phyloP scores from a whole-genome alignment of 164 flowering plant genomes.

The Dillenia suffruticosa region DNA sequence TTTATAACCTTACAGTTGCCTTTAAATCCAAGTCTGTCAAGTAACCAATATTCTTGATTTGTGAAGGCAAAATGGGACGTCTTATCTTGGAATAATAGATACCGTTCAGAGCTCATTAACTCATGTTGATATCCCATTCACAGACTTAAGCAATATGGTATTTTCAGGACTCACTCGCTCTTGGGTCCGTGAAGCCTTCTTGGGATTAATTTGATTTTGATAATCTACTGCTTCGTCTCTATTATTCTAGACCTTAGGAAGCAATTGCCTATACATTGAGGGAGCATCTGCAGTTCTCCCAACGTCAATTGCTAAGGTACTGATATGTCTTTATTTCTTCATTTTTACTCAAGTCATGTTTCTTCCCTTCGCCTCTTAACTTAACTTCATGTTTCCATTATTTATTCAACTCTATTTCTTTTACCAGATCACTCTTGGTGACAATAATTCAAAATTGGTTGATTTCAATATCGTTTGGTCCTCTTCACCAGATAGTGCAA shows the following conservation, averaged over 20 bases:
- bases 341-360: background rate
- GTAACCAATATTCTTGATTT: slow-evolving; percentile 6
- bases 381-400: too few relatives aligned
- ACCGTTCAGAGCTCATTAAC: slow-evolving; percentile 36
- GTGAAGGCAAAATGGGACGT: slow-evolving; percentile 85
- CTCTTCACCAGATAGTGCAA: slow-evolving; percentile 56
- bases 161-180: background rate
- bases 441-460: slow-evolving; percentile 30
- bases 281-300: slow-evolving; percentile 77
- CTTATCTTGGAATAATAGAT: slow-evolving; percentile 74
- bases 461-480: slow-evolving; percentile 75
- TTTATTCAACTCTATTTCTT: background rate
- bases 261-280: slow-evolving; percentile 56
- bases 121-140: slow-evolving; percentile 70
- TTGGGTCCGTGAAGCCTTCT: slow-evolving; percentile 3
- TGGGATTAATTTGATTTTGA: background rate
- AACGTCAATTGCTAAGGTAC: slow-evolving; percentile 77
- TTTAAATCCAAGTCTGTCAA: background rate
- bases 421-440: slow-evolving; percentile 67
- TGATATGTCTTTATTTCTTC: slow-evolving; percentile 1
- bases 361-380: too few relatives aligned
- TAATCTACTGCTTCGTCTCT: slow-evolving; percentile 8
- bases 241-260: slow-evolving; percentile 50
- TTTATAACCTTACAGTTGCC: background rate
- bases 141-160: slow-evolving; percentile 78